Conservation (phyloP, 2,329 filamentous ascomycete species). For the Amylocarpus encephaloides region DNA sequence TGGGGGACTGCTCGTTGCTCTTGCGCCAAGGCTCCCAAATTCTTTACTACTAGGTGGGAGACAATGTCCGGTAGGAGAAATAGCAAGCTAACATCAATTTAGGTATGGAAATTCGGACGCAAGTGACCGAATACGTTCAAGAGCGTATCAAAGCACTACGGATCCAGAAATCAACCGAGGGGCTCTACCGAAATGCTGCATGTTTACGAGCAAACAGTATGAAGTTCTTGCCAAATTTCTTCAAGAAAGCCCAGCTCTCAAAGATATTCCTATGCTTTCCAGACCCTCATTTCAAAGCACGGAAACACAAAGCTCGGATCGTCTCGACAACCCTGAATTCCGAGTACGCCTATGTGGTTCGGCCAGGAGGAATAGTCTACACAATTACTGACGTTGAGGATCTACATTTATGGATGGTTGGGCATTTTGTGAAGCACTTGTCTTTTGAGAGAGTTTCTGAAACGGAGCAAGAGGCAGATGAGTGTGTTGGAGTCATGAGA, state of each 20-base stretch:
- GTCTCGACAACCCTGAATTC: conserved; percentile 82
- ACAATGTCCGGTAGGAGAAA: neutral
- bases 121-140: conserved; percentile 86
- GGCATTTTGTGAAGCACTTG: conserved; percentile 71
- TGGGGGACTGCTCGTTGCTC: conserved; percentile 79
- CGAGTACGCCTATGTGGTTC: conserved; percentile 85
- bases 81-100: conserved; percentile 9
- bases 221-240: conserved; percentile 99
- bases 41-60: conserved; percentile 71
- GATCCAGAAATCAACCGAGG: conserved; percentile 47
- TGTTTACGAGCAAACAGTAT: conserved; percentile 92
- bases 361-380: conserved; percentile 80
- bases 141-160: conserved; percentile 81
- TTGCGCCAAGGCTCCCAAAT: conserved; percentile 74
- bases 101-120: conserved; percentile 89
- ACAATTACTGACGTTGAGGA: conserved; percentile 98
- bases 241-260: conserved; percentile 69
- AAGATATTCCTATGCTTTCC: conserved; percentile 98
- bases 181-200: conserved; percentile 75
- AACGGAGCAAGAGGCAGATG: conserved; percentile 61
- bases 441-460: conserved; percentile 71
- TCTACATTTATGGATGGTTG: conserved; percentile 87
- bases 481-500: conserved; percentile 68
- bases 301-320: conserved; percentile 96
- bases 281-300: conserved; percentile 94